These are phyloP conservation scores for Gonium pectorale DNA, from an alignment of 139 green algal genomes.

Conservation along the genomic window DNA sequence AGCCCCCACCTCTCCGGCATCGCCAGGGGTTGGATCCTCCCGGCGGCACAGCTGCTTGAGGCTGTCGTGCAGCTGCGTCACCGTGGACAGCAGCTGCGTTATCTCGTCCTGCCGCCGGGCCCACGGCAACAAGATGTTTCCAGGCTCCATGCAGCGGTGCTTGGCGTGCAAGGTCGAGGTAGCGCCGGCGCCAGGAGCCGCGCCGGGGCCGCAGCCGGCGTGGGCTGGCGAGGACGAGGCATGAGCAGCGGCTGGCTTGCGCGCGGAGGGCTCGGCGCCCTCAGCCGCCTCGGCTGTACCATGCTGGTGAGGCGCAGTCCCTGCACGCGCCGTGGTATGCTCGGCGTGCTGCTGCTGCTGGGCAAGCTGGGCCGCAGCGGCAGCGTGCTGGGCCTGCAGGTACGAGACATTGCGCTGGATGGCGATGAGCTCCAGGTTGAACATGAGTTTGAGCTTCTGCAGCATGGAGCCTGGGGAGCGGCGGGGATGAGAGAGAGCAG, in stretches of 20 bases:
- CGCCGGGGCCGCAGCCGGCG: too few relatives aligned
- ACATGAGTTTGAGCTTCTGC: slow-evolving; percentile 65
- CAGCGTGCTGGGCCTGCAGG: slow-evolving; percentile 2
- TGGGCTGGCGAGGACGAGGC: too few relatives aligned
- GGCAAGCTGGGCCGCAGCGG: too few relatives aligned
- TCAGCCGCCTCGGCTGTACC: too few relatives aligned
- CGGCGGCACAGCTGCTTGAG: slow-evolving; percentile 48
- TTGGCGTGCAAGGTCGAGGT: too few relatives aligned
- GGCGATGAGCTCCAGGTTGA: slow-evolving; percentile 62
- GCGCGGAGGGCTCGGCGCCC: too few relatives aligned
- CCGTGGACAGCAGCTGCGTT: slow-evolving; percentile 45
- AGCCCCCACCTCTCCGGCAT: background rate
- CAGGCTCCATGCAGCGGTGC: slow-evolving; percentile 12
- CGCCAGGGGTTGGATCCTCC: slow-evolving; percentile 20
- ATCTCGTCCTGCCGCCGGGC: slow-evolving; percentile 39
- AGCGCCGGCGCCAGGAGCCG: too few relatives aligned
- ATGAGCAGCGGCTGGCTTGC: too few relatives aligned
- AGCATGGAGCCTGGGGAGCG: slow-evolving; percentile 53
- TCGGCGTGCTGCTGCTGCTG: slow-evolving; percentile 20
- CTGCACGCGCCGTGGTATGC: too few relatives aligned
- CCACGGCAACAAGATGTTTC: slow-evolving; percentile 19
- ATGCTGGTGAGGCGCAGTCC: background rate
- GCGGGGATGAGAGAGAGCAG: too few relatives aligned
- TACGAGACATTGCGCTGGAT: slow-evolving; percentile 46
- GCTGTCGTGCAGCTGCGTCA: slow-evolving; percentile 37